Evolutionary conservation across 345 rosid genomes (phyloP).

Genomic region (Citrus inodora): DNA sequence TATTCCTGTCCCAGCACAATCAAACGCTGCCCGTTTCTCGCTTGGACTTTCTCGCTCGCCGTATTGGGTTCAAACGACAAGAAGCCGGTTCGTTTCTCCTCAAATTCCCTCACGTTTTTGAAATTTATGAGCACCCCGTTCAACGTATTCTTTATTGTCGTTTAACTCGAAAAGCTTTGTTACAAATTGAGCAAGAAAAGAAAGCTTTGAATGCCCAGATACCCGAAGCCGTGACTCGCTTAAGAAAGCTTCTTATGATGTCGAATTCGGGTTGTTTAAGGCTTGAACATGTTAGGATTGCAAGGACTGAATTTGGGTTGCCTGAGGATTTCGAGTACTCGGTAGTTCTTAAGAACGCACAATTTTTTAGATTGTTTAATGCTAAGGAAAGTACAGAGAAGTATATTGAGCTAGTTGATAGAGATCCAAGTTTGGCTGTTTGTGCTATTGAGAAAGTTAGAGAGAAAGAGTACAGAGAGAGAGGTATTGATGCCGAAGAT

Average conservation of each 20-base stretch:
- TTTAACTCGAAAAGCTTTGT: slow-evolving; percentile 56
- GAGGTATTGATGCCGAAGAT: slow-evolving; percentile 80
- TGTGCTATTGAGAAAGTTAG: slow-evolving; percentile 79
- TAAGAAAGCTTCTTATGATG: slow-evolving; percentile 81
- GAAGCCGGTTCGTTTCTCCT: slow-evolving; percentile 76
- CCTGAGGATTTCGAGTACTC: slow-evolving; percentile 93
- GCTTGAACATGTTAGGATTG: slow-evolving; percentile 80
- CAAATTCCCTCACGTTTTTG: slow-evolving; percentile 83
- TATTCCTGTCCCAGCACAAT: slow-evolving; percentile 68
- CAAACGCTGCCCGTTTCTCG: slow-evolving; percentile 61
- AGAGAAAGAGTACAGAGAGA: slow-evolving; percentile 83
- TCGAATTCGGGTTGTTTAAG: slow-evolving; percentile 70
- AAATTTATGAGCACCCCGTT: slow-evolving; percentile 90
- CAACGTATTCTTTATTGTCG: slow-evolving; percentile 77
- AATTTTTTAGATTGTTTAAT: slow-evolving; percentile 62
- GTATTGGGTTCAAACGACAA: slow-evolving; percentile 70
- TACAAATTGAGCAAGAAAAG: slow-evolving; percentile 66
- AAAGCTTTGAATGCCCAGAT: slow-evolving; percentile 59
- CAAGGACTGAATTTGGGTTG: slow-evolving; percentile 73
- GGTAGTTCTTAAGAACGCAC: slow-evolving; percentile 62
- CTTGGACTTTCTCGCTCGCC: slow-evolving; percentile 67
- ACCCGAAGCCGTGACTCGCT: slow-evolving; percentile 58
- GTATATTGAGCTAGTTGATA: slow-evolving; percentile 74
- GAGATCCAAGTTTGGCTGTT: slow-evolving; percentile 46
- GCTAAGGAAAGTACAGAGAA: slow-evolving; percentile 73